Base-by-base conservation (phyloP, 768 basidiomycete genomes). In the Mycena kentingensis region DNA sequence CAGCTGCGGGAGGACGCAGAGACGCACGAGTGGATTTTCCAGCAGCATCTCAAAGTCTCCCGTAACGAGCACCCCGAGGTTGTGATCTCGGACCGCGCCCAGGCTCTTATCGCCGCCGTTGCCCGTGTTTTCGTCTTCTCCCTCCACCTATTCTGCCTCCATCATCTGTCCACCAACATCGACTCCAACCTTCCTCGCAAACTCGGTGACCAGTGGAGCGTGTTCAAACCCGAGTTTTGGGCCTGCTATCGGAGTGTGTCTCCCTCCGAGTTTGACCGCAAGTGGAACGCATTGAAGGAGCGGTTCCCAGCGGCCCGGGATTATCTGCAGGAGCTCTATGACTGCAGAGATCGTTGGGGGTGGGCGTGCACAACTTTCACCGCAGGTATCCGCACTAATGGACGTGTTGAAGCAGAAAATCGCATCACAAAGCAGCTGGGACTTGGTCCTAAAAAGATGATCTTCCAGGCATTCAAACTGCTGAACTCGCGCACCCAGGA, bases 331-430 rank as follows among this genome's bases (percentile, higher is more conserved):
- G 64, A 67, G 31, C 36, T 74, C 2, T 70, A 69, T 52, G 44
- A 53, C 2, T 63, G 60, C 36, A 60, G 62, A 0, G 55, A 67
- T 25, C 65, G 60, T 15, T 74, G 72, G 72, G 73, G 70, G 22
- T 70, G 67, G 67, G 63, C 67, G 8, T 74, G 63, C 57, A 46
- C 68, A 3, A 58, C 46, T 13, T 74, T 70, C 50, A 71, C 72
- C 10, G 64, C 58, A 21, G 72, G 71, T 1, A 60, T 72, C 4
- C 39, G 69, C 1, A 74, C 70, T 24, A 71, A 66, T 60, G 68
- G 73, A 1, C 53, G 63, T 1, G 62, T 69, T 0, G 69, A 72
- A 49, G 42, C 37, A 0, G 70, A 70, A 48, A 71, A 72, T 44
- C 48, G 62, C 0, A 51, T 68, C 19, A 70, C 61, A 25, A 67